These are phyloP conservation scores for Blastocystis sp. DNA, from an alignment of 352 stramenopile genomes.

Conservation along the genomic window DNA sequence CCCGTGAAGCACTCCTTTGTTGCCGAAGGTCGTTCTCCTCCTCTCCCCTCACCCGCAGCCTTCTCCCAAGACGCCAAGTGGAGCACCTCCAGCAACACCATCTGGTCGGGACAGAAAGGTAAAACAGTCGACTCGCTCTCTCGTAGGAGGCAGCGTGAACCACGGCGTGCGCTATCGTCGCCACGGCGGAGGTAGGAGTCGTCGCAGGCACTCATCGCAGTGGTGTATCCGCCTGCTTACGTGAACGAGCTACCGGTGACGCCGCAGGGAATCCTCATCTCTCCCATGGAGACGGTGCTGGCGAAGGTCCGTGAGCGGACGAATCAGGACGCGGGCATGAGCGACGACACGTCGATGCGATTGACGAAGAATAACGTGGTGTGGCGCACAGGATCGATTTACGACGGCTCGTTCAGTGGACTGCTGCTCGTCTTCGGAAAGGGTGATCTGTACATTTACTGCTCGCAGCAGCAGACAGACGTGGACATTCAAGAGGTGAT, in stretches of 20 bases:
- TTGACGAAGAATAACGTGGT: slow-evolving; percentile 35
- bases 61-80: slow-evolving; percentile 36
- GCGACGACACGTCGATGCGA: neutral
- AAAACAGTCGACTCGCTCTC: neutral
- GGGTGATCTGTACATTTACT: slow-evolving; percentile 50
- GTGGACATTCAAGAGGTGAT: slow-evolving; percentile 41
- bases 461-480: neutral
- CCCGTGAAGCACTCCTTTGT: neutral
- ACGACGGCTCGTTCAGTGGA: slow-evolving; percentile 13
- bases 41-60: neutral
- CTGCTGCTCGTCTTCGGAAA: slow-evolving; percentile 52
- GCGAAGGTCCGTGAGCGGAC: neutral
- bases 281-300: neutral
- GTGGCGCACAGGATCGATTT: neutral
- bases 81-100: slow-evolving; percentile 24
- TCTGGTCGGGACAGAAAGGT: slow-evolving; percentile 22
- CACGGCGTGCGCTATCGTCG: slow-evolving; percentile 29
- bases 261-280: neutral
- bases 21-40: neutral
- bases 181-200: neutral
- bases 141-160: neutral
- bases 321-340: neutral
- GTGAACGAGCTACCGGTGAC: neutral
- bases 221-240: neutral
- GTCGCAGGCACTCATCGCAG: neutral